Evolutionary conservation across 192 early-diverging fungal genomes (phyloP).

Genomic region (Chytriomyces hyalinus): DNA sequence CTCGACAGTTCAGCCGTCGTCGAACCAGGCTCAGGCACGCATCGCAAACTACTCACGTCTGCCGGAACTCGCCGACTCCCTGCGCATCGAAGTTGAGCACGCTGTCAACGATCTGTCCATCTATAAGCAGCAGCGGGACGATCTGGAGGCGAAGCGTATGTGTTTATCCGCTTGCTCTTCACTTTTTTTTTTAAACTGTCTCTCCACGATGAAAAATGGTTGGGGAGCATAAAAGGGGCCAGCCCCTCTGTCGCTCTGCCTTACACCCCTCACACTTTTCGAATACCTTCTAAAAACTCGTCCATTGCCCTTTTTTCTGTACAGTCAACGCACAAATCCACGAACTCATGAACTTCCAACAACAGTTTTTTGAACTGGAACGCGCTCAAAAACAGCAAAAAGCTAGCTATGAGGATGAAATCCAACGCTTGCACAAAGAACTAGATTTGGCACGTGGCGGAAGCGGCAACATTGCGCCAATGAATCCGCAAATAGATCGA

Average conservation of each 20-base stretch:
- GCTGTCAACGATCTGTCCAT: constrained; percentile 75
- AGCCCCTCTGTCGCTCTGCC: neutral
- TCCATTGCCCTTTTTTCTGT: constrained; percentile 14
- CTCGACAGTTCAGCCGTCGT: too few species aligned
- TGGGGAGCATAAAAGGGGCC: constrained; percentile 18
- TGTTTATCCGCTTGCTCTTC: constrained; percentile 19
- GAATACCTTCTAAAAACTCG: neutral
- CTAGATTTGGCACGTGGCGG: constrained; percentile 72
- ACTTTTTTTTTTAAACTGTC: neutral
- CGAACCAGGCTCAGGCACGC: too few species aligned
- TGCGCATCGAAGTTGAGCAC: constrained; percentile 79
- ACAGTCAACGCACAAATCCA: constrained; percentile 76
- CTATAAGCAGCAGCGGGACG: constrained; percentile 80
- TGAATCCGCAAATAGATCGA: constrained; percentile 40
- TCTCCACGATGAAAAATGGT: constrained; percentile 10
- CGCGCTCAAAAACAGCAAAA: constrained; percentile 78
- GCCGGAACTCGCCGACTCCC: constrained; percentile 80
- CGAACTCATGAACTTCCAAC: constrained; percentile 80
- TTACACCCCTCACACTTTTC: neutral
- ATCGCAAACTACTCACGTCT: constrained; percentile 33
- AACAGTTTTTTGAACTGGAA: constrained; percentile 80
- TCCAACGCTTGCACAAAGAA: constrained; percentile 78
- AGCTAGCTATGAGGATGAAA: constrained; percentile 89
- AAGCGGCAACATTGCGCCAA: constrained; percentile 54
- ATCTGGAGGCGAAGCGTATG: constrained; percentile 87